These are phyloP conservation scores for Fusarium staphyleae DNA, from an alignment of 2,329 filamentous ascomycete species.

Conservation along the genomic window DNA sequence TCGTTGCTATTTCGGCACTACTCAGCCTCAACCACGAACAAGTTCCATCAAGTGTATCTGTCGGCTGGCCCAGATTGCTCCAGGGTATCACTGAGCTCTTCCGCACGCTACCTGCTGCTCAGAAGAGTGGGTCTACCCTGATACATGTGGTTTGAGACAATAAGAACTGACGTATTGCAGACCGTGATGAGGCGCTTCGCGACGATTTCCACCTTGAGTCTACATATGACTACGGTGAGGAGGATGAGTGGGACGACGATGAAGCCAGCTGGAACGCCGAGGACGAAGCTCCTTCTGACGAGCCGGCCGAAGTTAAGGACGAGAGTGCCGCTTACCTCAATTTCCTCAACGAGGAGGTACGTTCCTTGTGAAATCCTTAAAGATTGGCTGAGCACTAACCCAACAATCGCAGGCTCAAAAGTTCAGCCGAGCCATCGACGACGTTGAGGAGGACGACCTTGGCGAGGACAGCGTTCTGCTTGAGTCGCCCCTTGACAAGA, in stretches of 20 bases:
- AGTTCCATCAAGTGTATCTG: conserved; percentile 90
- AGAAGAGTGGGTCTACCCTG: conserved; percentile 72
- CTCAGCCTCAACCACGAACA: conserved; percentile 80
- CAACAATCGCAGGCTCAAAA: conserved; percentile 74
- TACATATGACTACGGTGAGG: conserved; percentile 69
- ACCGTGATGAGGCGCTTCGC: conserved; percentile 89
- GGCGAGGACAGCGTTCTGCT: conserved; percentile 91
- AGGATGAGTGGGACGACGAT: conserved; percentile 84
- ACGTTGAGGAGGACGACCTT: conserved; percentile 84
- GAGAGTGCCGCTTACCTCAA: conserved; percentile 95
- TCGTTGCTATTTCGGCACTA: conserved; percentile 88
- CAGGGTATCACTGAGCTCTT: conserved; percentile 90
- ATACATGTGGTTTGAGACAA: no score
- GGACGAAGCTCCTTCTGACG: conserved; percentile 72
- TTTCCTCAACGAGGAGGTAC: conserved; percentile 89
- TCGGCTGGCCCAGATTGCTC: conserved; percentile 91
- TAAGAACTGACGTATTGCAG: conserved; percentile 52
- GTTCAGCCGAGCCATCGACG: conserved; percentile 73
- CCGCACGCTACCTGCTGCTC: conserved; percentile 84
- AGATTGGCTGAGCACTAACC: conserved; percentile 31
- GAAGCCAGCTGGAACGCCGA: conserved; percentile 83
- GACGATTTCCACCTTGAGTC: conserved; percentile 81
- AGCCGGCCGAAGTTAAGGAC: conserved; percentile 74
- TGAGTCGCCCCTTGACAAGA: conserved; percentile 92
- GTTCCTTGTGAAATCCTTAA: conserved; percentile 28